Evolutionary conservation across 2,329 filamentous ascomycete species (phyloP).

Genomic region (Ciborinia camelliae): DNA sequence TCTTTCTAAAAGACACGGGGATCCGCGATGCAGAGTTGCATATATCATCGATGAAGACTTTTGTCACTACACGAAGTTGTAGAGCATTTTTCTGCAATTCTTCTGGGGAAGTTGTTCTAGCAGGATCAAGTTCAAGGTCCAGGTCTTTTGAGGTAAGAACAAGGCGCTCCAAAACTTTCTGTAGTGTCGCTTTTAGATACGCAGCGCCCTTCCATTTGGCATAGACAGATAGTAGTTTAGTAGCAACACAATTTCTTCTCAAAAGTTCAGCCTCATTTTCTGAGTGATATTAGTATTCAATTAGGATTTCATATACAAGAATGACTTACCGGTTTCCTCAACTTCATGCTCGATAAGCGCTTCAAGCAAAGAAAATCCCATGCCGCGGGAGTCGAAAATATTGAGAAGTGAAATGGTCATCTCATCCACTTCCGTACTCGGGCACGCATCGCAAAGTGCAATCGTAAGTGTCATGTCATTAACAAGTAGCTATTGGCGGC

Average conservation of each 20-base stretch:
- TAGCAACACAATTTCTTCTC: slow-evolving; percentile 66
- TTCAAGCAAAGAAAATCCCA: slow-evolving; percentile 61
- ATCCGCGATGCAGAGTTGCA: slow-evolving; percentile 60
- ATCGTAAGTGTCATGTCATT: slow-evolving; percentile 60
- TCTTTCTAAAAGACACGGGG: slow-evolving; percentile 61
- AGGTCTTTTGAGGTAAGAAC: slow-evolving; percentile 65
- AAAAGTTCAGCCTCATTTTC: slow-evolving; percentile 67
- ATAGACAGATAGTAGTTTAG: slow-evolving; percentile 68
- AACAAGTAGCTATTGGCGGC: slow-evolving; percentile 50
- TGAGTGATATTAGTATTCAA: slow-evolving; percentile 27
- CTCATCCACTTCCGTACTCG: slow-evolving; percentile 66
- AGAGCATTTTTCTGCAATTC: slow-evolving; percentile 64
- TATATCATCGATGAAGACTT: slow-evolving; percentile 70
- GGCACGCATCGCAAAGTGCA: slow-evolving; percentile 63
- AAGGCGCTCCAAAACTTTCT: slow-evolving; percentile 63
- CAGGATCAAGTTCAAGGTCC: slow-evolving; percentile 65
- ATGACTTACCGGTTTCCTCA: slow-evolving; percentile 55
- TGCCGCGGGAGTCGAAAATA: slow-evolving; percentile 65
- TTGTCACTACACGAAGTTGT: slow-evolving; percentile 63
- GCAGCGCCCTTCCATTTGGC: slow-evolving; percentile 66
- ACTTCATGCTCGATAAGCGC: slow-evolving; percentile 67
- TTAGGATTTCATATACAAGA: not conserved
- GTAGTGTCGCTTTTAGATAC: slow-evolving; percentile 62
- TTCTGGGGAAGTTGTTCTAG: slow-evolving; percentile 56
- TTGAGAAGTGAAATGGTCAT: slow-evolving; percentile 64